Evolutionary conservation across 2,329 filamentous ascomycete genomes (phyloP).

Genomic region (Diaporthe ilicicola): DNA sequence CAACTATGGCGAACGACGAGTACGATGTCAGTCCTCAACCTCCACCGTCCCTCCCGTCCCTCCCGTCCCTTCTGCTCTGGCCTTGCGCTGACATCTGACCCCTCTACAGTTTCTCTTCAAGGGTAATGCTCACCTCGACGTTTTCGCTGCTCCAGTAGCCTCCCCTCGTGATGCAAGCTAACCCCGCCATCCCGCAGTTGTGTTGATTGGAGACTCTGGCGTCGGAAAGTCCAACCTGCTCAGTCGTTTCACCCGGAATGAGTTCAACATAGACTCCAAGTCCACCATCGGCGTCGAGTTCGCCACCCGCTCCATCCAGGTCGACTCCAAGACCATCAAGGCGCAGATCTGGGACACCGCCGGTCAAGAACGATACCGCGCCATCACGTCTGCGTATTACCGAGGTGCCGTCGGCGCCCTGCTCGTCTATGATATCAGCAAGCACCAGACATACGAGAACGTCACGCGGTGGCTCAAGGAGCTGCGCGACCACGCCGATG

Average conservation of each 20-base stretch:
- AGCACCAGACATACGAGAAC: slow-evolving; percentile 99
- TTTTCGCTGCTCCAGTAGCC: slow-evolving; percentile 35
- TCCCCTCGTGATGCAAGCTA: slow-evolving; percentile 42
- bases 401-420: slow-evolving; percentile 96
- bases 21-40: slow-evolving; percentile 83
- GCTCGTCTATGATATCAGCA: slow-evolving; percentile 99
- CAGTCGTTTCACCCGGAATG: slow-evolving; percentile 99
- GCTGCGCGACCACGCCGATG: slow-evolving; percentile 95
- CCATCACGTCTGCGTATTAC: slow-evolving; percentile 99
- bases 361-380: slow-evolving; percentile 97
- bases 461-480: slow-evolving; percentile 99
- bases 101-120: slow-evolving; percentile 93
- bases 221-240: slow-evolving; percentile 99
- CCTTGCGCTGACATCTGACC: slow-evolving; percentile 43
- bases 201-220: slow-evolving; percentile 98
- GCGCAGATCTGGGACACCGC: slow-evolving; percentile 99
- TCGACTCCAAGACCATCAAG: slow-evolving; percentile 99
- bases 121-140: slow-evolving; percentile 63
- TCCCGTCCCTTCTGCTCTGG: slow-evolving; percentile 35
- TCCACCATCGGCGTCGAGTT: slow-evolving; percentile 99
- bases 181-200: slow-evolving; percentile 67
- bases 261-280: slow-evolving; percentile 99
- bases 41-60: slow-evolving; percentile 39
- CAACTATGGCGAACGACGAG: slow-evolving; percentile 98
- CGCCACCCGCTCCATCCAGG: slow-evolving; percentile 97